Base-by-base conservation (phyloP, 139 green algal genomes). In the Chlorella sp. region DNA sequence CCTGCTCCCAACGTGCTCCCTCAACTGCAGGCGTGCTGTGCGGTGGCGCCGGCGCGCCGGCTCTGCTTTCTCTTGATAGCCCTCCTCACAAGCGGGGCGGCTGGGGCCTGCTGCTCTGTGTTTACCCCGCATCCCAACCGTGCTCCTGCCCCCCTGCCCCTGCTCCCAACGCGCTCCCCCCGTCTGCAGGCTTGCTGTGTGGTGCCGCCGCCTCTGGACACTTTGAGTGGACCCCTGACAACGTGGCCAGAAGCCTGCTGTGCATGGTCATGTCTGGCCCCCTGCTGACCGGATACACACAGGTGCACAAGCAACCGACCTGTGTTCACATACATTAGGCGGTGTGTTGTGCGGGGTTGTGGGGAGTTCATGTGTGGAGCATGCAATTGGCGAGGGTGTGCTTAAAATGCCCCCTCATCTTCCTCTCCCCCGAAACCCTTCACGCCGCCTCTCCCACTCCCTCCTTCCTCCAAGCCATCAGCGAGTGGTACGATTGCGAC, bases 261-360 rank as follows among this genome's bases (percentile, higher is more conserved):
- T 99, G 97, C 94, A 99, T 99, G 96, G 88, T 97, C 85, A 97
- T 99, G 94, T 97, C 95, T 15, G 98, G 98, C 0, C 98, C 98
- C 9, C 95, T 98, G 88, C 96, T 99, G 40, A 99, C 98, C 0
- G 98, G 98, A 30, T 99, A 98, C 95, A 99, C 98, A 0, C 98
- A 98, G 93, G 93, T 94, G 39, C n/a, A n/a, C n/a, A n/a, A n/a
- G n/a, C n/a, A n/a, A n/a, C 19, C 71, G 81, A 36, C 4, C 34
- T 81, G n/a, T n/a, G n/a, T n/a, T n/a, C n/a, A n/a, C n/a, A n/a
- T n/a, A n/a, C n/a, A n/a, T n/a, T n/a, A n/a, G n/a, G n/a, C n/a
- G n/a, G n/a, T n/a, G n/a, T n/a, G n/a, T n/a, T n/a, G n/a, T n/a
- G n/a, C n/a, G n/a, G n/a, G n/a, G n/a, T n/a, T n/a, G n/a, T n/a